Percentiles rank a stretch among this genome's conserved stretches.
Evolutionary conservation across 1,139 yeast genomes (phyloP).

Genomic region (Pichia sp.): DNA sequence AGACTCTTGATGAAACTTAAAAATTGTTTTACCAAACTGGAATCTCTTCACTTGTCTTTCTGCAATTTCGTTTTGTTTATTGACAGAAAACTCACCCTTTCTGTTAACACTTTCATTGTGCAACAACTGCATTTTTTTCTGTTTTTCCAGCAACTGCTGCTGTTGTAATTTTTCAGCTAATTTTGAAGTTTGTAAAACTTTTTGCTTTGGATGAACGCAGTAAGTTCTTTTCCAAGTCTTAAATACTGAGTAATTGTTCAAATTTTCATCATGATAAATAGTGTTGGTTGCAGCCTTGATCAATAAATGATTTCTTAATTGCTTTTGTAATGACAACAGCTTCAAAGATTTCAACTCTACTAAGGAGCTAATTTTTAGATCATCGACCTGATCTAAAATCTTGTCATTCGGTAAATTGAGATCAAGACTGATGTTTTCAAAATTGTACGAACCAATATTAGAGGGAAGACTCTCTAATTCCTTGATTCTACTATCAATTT

Average conservation of each 20-base stretch:
- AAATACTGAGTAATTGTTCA: conserved; percentile 57
- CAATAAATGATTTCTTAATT: conserved; percentile 66
- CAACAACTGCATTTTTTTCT: conserved; percentile 34
- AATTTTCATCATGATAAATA: conserved; percentile 39
- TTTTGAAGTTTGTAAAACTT: conserved; percentile 39
- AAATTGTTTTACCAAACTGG: conserved; percentile 21
- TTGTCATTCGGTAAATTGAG: conserved; percentile 46
- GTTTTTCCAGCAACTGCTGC: conserved; percentile 43
- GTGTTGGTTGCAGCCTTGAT: conserved; percentile 59
- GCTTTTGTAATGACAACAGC: conserved; percentile 76
- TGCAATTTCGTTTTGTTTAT: conserved; percentile 23
- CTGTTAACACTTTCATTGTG: conserved; percentile 39
- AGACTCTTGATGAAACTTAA: conserved; percentile 31
- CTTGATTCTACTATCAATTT: conserved; percentile 59
- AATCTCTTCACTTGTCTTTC: conserved; percentile 18
- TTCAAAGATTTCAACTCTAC: conserved; percentile 80
- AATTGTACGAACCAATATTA: conserved; percentile 47
- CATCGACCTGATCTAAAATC: conserved; percentile 40
- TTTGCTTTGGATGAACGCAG: conserved; percentile 62
- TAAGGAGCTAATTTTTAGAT: conserved; percentile 44
- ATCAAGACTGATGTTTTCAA: conserved; percentile 46
- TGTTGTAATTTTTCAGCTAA: conserved; percentile 43
- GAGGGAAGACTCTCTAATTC: conserved; percentile 59
- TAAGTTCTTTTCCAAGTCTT: conserved; percentile 58
- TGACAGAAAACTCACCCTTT: conserved; percentile 31